Base-by-base conservation (phyloP, 1,139 yeast species). In the Pichia sp. region DNA sequence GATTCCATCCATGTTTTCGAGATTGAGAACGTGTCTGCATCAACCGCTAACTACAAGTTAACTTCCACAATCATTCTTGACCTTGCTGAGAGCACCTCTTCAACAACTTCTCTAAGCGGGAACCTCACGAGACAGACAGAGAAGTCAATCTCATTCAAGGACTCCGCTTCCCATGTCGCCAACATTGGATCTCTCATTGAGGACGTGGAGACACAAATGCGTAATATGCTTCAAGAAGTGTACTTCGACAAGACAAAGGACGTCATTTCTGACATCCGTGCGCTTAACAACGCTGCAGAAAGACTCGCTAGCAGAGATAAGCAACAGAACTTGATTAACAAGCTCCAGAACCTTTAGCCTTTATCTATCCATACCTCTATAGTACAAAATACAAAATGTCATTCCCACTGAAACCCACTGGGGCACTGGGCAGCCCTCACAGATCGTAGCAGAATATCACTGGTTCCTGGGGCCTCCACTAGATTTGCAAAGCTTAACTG, bases 211-310 rank as follows among this genome's bases (percentile, higher is more conserved):
- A 77, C 83, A 47, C 86, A 82, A 56, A 68, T 91, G 63, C 74
- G 98, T 59, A 85, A 83, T 52, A 67, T 84, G 62, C 69, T 91
- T 44, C 95, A 88, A 57, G 95, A 86, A 46, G 97, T 91, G 20
- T 91, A 91, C 58, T 91, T 91, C 55, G 97, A 94, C 53, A 91
- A 91, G 64, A 84, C 95, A 25, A 78, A 85, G 54, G 96, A 88
- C 55, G 79, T 88, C 35, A 63, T 85, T 18, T 73, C 76, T 34
- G 94, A 84, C 53, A 66, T 85, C 50, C 69, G 94, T 52, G 69
- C 80, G 9, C 55, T 71, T 25, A 71, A 71, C 9, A 67, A 64
- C 32, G 49, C 66, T 26, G 54, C 59, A 6, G 60, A 56, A 6
- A 64, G 64, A 45, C 62, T 59, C 29, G 60, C 55, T 17, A 75